These are phyloP conservation scores for Silene coronaria DNA, from an alignment of 179 eudicot species.

Conservation along the genomic window DNA sequence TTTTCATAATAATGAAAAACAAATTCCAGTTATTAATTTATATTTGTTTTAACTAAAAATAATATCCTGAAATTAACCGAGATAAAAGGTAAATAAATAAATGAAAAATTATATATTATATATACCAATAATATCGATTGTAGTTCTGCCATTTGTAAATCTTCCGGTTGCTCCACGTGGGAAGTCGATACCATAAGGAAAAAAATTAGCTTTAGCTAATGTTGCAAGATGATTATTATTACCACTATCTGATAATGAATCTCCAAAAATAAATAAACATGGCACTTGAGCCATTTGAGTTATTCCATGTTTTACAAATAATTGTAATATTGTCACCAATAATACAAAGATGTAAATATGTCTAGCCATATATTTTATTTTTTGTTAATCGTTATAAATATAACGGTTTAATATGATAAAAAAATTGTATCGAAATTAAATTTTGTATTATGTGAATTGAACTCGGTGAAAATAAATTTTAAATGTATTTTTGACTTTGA, in stretches of 20 bases:
- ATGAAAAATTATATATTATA: too few relatives aligned
- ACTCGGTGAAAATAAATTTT: neutral
- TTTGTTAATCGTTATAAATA: neutral
- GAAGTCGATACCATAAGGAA: slow-evolving; percentile 47
- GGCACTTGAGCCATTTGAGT: slow-evolving; percentile 24
- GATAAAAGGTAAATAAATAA: neutral
- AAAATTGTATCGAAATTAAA: neutral
- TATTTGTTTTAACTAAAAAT: too few relatives aligned
- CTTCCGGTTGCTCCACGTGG: slow-evolving; percentile 43
- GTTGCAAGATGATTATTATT: slow-evolving; percentile 35
- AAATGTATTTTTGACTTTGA: too few relatives aligned
- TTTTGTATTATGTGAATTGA: neutral
- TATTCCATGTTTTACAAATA: slow-evolving; percentile 8
- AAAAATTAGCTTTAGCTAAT: slow-evolving; percentile 31
- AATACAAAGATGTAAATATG: neutral
- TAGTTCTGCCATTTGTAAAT: slow-evolving; percentile 38
- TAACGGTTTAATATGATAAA: neutral
- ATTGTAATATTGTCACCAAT: slow-evolving; percentile 13
- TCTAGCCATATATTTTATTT: slow-evolving; percentile 1
- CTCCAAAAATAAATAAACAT: slow-evolving; percentile 39
- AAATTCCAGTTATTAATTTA: too few relatives aligned
- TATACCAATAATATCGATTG: slow-evolving; percentile 33
- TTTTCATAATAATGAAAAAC: too few relatives aligned
- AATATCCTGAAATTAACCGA: too few relatives aligned
- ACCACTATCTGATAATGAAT: slow-evolving; percentile 43